Conservation (phyloP, 352 stramenopile species). For the Pythium aquatile region DNA sequence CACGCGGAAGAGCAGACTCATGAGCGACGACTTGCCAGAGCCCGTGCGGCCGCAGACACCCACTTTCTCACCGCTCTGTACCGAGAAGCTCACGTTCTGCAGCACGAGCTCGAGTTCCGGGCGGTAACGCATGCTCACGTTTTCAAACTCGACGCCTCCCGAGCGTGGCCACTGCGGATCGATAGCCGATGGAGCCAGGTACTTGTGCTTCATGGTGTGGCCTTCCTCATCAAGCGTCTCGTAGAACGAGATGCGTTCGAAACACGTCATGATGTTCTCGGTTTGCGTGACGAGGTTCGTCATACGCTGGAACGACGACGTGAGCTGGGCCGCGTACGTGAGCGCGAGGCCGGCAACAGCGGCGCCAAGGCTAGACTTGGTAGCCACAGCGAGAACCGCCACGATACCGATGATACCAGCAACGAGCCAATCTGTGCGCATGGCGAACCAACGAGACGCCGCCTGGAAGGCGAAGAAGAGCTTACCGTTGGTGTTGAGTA, state of each 20-base stretch:
- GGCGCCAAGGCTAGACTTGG: constrained; percentile 13
- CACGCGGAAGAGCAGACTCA: constrained; percentile 34
- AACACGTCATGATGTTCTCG: constrained; percentile 62
- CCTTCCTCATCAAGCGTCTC: constrained; percentile 31
- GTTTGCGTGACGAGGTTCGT: constrained; percentile 50
- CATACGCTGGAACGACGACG: constrained; percentile 63
- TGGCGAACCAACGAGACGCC: constrained; percentile 64
- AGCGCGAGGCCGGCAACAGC: constrained; percentile 69
- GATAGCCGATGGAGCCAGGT: not conserved
- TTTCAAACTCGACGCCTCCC: constrained; percentile 84
- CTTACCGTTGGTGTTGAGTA: constrained; percentile 65
- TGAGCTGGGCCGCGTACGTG: constrained; percentile 77
- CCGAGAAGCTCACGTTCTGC: constrained; percentile 33
- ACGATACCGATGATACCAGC: constrained; percentile 48
- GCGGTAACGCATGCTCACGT: constrained; percentile 90
- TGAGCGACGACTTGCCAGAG: constrained; percentile 43
- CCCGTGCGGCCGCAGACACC: constrained; percentile 62
- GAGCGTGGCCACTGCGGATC: constrained; percentile 3
- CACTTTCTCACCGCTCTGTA: constrained; percentile 80
- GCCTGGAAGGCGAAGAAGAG: constrained; percentile 73
- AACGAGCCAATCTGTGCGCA: constrained; percentile 67
- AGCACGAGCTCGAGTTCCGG: constrained; percentile 49
- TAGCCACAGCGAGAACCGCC: constrained; percentile 44
- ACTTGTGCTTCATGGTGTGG: constrained; percentile 64
- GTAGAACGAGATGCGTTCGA: constrained; percentile 72